Evolutionary conservation across 2,329 filamentous ascomycete species (phyloP), one percentile per base, ranked within the genome.

Genomic region (Penicillium crustosum): DNA sequence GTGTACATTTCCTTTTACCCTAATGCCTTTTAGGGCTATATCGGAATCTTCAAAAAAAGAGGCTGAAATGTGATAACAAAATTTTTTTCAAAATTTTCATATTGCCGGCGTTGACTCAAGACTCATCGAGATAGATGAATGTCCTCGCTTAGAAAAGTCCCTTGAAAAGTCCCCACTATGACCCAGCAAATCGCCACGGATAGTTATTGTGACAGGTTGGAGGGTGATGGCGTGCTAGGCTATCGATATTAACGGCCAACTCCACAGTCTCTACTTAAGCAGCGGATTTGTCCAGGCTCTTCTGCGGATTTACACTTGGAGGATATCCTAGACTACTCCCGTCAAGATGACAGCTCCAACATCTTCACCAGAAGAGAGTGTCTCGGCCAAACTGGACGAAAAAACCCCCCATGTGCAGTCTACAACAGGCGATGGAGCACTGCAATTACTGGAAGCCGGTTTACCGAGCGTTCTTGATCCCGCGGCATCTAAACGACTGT

Each of bases 401-500:
- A 55, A 41, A 13, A 19, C 7, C 5, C 27, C 44, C 15, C 10
- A 33, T n/a, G 35, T 42, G 13, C 44, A 55, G 15, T 27, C 52
- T 25, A 29, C 41, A 15, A 17, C 27, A 17, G 52, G 44, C 17
- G 52, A 55, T 42, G 52, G 43, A 25, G 52, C 52, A 13, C 44
- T 55, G 4, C 44, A 55, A 27, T 27, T 55, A 23, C 52, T 55
- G 27, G 44, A 55, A 49, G 52, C 44, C 8, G 52, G 52, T 27
- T 17, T 27, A 5, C 15, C 38, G 15, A 43, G 56, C 13, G 35
- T 31, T 3, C 19, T 61, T 13, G 55, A 62, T 23, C 55, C 55
- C 3, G 44, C 51, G 7, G 49, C 60, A 9, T 59, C 59, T 17
- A 38, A 35, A 36, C 63, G 57, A 17, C 58, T 69, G 29, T 59